Evolutionary conservation across 176 grass and related monocot genomes (phyloP).

Genomic region (Juncus inflexus): DNA sequence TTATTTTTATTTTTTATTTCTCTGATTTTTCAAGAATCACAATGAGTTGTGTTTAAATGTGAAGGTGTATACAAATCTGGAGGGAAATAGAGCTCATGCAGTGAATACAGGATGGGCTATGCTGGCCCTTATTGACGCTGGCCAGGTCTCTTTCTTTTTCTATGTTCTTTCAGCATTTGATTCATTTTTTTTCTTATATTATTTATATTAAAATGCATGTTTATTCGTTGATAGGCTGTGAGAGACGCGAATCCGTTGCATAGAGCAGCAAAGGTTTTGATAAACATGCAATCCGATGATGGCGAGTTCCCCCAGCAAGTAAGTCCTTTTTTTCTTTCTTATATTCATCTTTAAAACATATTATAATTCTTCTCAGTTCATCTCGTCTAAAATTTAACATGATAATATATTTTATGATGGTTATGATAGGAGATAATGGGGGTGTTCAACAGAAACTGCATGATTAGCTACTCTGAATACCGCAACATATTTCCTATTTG

Average conservation of each 20-base stretch:
- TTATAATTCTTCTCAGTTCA: neutral
- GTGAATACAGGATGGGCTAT: constrained; percentile 90
- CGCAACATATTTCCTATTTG: constrained; percentile 79
- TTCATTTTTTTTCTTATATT: neutral
- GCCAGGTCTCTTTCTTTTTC: constrained; percentile 52
- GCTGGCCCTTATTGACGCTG: constrained; percentile 75
- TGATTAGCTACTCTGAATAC: constrained; percentile 71
- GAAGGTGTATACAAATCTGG: constrained; percentile 87
- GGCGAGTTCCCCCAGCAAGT: constrained; percentile 1
- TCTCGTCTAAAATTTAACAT: neutral
- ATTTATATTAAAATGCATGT: neutral
- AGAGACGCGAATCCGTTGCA: constrained; percentile 37
- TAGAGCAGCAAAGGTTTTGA: constrained; percentile 30
- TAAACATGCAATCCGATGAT: constrained; percentile 29
- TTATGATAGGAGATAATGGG: constrained; percentile 72
- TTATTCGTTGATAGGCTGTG: constrained; percentile 26
- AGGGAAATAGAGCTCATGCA: constrained; percentile 64
- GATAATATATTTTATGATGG: neutral
- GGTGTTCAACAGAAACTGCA: constrained; percentile 76
- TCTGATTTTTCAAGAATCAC: neutral
- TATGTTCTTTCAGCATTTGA: too few species aligned
- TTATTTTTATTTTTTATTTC: neutral
- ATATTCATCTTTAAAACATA: neutral
- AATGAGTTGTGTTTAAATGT: neutral
- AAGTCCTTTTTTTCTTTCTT: constrained; percentile 19